phyloP scores from a whole-genome alignment of 2,329 filamentous ascomycete genomes.

The Diaporthe citri region DNA sequence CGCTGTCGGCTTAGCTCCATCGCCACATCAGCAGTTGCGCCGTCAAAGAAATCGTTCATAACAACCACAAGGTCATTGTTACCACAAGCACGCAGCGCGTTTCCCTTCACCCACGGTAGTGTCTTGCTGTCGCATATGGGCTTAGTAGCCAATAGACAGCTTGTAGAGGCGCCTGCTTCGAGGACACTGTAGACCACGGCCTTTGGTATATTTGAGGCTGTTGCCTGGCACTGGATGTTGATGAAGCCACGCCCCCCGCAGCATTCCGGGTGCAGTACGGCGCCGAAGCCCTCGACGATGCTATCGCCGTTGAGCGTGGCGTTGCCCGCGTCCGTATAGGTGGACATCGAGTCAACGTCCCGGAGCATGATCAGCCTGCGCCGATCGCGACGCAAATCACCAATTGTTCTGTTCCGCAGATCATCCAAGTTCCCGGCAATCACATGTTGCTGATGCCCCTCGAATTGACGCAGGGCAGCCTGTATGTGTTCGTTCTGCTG shows the following conservation, averaged over 20 bases:
- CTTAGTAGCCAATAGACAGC: constrained; percentile 62
- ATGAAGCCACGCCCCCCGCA: constrained; percentile 53
- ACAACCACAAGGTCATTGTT: constrained; percentile 57
- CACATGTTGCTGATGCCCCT: constrained; percentile 44
- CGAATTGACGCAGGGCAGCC: constrained; percentile 48
- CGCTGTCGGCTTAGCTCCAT: constrained; percentile 55
- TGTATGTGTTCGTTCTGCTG: constrained; percentile 55
- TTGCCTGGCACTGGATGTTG: constrained; percentile 64
- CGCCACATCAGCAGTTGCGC: constrained; percentile 60
- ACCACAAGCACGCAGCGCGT: constrained; percentile 53
- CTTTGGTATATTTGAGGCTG: constrained; percentile 61
- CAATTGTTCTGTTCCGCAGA: constrained; percentile 49
- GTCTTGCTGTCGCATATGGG: constrained; percentile 61
- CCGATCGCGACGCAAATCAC: constrained; percentile 49
- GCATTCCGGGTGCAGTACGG: constrained; percentile 47
- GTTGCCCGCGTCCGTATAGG: constrained; percentile 56
- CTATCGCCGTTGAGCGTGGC: constrained; percentile 55
- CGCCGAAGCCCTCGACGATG: constrained; percentile 53
- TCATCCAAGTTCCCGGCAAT: constrained; percentile 50
- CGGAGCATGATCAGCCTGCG: constrained; percentile 55
- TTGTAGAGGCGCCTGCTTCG: constrained; percentile 57
- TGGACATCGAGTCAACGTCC: constrained; percentile 53
- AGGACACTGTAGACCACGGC: constrained; percentile 60
- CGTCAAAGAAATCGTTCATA: constrained; percentile 66
- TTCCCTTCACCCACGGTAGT: constrained; percentile 59